Base-by-base conservation (phyloP, 2,329 filamentous ascomycete species). In the Aspergillus intermedius region DNA sequence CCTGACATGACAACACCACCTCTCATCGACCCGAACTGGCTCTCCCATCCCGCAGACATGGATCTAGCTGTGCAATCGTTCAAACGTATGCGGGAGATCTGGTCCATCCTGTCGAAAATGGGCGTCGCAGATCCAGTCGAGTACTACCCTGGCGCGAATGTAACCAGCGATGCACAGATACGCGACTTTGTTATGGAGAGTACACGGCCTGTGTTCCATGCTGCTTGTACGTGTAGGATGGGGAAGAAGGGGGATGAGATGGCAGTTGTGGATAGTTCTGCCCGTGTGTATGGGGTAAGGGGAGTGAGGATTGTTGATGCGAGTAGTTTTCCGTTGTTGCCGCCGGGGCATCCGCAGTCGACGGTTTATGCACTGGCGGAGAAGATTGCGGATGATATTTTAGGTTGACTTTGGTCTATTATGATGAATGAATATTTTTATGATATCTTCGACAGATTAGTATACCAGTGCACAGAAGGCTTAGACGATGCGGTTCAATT, bases 21-120 rank as follows among this genome's bases (percentile, higher is more conserved):
- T 0, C 52, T 70, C 17, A 67, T 76, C 51, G 62, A 76, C 54
- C 71, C 73, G 1, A 68, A 70, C 51, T 77, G 67, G 61, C 60
- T 77, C 5, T 60, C 61, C 2, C 56, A 68, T 21, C 61, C 63
- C 5, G 59, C 64, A 0, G 76, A 79, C 42, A 51, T 63, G 19
- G 71, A 76, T 8, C 58, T 77, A 1, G 71, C 67, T 7, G 53
- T 78, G 6, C 64, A 67, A 0, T 60, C 60, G 0, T 70, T 72
- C 53, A 71, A 70, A 42, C 69, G 76, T 2, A 52, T 65, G 0
- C 69, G 76, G 0, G 49, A 72, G 21, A 56, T 68, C 2, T 72
- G 58, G 54, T 46, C 50, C 5, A 54, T 56, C 21, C 45, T 55
- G 9, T 65, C 48, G 5, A 52, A 48, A 22, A 22, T 50, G 21